Evolutionary conservation across 768 basidiomycete genomes (phyloP), one percentile per base, ranked within the genome.

Genomic region (Mycena galopus): DNA sequence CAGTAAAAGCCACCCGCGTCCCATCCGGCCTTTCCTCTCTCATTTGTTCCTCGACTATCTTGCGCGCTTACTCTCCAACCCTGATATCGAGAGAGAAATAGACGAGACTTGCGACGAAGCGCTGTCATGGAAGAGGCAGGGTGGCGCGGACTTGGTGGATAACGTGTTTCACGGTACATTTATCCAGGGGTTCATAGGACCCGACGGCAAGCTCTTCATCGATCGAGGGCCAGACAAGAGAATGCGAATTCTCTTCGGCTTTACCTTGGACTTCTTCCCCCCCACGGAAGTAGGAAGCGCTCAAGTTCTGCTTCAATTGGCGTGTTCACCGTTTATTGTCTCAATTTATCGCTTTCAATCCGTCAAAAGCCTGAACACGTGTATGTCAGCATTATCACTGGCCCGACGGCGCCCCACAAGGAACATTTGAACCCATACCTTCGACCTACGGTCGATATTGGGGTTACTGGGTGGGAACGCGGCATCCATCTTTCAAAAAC

Each of bases 321-420:
- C 3, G 58, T 81, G 4, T 79, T 83, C 17, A 77, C 72, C 10
- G 64, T 78, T 23, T 73, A 74, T 2, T 78, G 75, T 57, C 60
- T 82, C 4, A 82, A 79, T 51, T 72, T 84, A 0, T 77, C 80
- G 0, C 44, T 60, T 6, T 44, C 75, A 19, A 66, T 80, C 11
- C 69, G 76, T 6, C 79, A 80, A 61, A 75, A 77, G 33, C 66
- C 73, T 1, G 78, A 82, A 65, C 78, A 84, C 47, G 65, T 82
- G 65, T 80, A 73, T 27, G 57, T 79, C 25, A 29, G 67, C 0
- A 77, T 82, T 10, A 63, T 82, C 7, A 73, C 76, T 4, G 76
- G 82, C 2, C 80, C 78, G 1, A 63, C 65, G 1, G 72, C 79
- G 29, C 79, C 77, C 6, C 51, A 56, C 7, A 25, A 59, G 0